Percentiles rank a stretch among this genome's conserved stretches.
Conservation (phyloP, 306 rosid genomes). For the Lathyrus tuberosus region DNA sequence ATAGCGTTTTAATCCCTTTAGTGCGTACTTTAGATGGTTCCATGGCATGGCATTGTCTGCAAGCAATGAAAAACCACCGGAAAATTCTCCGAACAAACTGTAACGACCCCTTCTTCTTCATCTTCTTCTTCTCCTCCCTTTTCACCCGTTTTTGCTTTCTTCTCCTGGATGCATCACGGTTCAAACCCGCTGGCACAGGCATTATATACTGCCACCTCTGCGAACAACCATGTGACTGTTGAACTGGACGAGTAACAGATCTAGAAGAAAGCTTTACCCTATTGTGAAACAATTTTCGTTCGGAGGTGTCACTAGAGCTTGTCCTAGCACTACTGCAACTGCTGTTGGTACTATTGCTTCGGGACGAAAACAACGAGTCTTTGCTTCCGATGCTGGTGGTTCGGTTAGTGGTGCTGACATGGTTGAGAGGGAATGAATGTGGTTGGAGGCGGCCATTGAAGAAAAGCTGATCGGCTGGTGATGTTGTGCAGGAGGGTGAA, state of each 20-base stretch:
- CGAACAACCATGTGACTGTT: not conserved
- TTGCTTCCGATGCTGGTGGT: conserved; percentile 67
- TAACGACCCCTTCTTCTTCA: not conserved
- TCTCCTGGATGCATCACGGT: conserved; percentile 56
- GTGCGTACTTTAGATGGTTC: conserved; percentile 50
- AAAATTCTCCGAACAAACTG: conserved; percentile 56
- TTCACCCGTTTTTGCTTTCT: conserved; percentile 33
- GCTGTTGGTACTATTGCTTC: conserved; percentile 82
- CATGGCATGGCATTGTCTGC: conserved; percentile 76
- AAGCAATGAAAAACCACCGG: conserved; percentile 69
- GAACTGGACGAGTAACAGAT: not conserved
- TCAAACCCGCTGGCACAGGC: conserved; percentile 52
- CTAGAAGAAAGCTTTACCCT: conserved; percentile 19
- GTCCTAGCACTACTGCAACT: conserved; percentile 81
- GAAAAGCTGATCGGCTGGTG: conserved; percentile 90
- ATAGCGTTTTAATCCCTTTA: not conserved
- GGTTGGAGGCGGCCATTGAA: conserved; percentile 83
- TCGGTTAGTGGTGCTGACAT: conserved; percentile 37
- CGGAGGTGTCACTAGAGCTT: conserved; percentile 69
- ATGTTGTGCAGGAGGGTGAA: conserved; percentile 59
- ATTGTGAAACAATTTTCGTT: conserved; percentile 42
- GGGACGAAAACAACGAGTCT: conserved; percentile 63
- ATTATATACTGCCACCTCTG: conserved; percentile 86
- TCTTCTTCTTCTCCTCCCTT: conserved; percentile 8
- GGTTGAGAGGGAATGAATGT: conserved; percentile 66